Base-by-base conservation (phyloP, 1,139 yeast species). In the Pichia sp. region DNA sequence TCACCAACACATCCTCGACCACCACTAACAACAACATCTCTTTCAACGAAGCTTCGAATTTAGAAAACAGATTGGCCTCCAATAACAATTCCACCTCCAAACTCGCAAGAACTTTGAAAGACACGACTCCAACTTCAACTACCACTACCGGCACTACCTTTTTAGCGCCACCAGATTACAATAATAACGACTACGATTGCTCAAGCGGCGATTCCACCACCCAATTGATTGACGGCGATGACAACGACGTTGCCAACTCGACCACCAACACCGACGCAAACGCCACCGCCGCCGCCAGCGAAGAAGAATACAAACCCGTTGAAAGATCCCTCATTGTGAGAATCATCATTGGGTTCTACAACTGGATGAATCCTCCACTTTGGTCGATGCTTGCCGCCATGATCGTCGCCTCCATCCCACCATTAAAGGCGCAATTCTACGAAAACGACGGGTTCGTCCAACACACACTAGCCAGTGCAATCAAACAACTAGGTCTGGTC, bases 361-460 rank as follows among this genome's bases (percentile, higher is more conserved):
- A 57, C 10, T 56, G 58, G 44, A 89, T 93, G 96, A 93, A 93
- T 66, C 97, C 98, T 11, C 99, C 99, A 10, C 72, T 93, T 53
- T 93, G 90, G 75, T 84, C 98, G 12, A 93, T 93, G 98, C 66
- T 88, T 22, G 67, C 84, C 1, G 83, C 97, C 10, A 81, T 93
- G 18, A 53, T 87, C 22, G 91, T 93, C 46, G 99, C 98, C 1
- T 79, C 94, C 1, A 73, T 88, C 17, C 89, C 95, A 3, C 70
- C 75, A 2, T 63, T 91, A 27, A 88, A 88, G 60, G 68, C 73
- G 42, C 75, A 77, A 47, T 77, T 91, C 54, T 91, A 85, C 66
- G 79, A 77, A 45, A 67, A 74, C 35, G 66, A 75, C 50, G 84
- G 87, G 1, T 90, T 93, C 61, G 65, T 89, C 27, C 83, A 85